These are phyloP conservation scores for Magnusiomyces ingens DNA, from an alignment of 1,139 yeast genomes.

Conservation along the genomic window DNA sequence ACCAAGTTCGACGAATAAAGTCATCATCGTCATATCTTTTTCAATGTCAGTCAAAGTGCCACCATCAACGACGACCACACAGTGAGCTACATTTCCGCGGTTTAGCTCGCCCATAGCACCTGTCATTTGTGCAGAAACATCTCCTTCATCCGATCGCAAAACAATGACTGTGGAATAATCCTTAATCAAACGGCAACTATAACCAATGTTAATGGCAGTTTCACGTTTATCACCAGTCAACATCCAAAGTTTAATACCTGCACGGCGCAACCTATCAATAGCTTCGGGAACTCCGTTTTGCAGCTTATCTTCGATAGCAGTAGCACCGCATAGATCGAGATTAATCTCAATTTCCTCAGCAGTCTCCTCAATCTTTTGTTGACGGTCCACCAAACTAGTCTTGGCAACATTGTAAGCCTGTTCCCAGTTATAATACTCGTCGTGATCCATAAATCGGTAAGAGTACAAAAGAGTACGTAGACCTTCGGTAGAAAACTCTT, in stretches of 20 bases:
- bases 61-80: conserved; percentile 92
- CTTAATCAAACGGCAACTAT: conserved; percentile 85
- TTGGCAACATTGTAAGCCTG: conserved; percentile 65
- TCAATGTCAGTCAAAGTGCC: conserved; percentile 69
- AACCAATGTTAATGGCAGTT: conserved; percentile 95
- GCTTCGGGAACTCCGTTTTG: conserved; percentile 96
- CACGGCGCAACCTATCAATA: conserved; percentile 83
- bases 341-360: conserved; percentile 67
- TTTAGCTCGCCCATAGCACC: conserved; percentile 55
- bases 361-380: conserved; percentile 56
- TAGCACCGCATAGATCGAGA: conserved; percentile 75
- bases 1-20: conserved; percentile 76
- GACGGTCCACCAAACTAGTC: conserved; percentile 63
- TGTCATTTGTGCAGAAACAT: conserved; percentile 45
- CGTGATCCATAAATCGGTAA: conserved; percentile 58
- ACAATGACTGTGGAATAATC: conserved; percentile 89
- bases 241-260: conserved; percentile 97
- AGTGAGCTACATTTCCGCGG: conserved; percentile 76
- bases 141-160: conserved; percentile 49
- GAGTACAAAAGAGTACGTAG: conserved; percentile 82
- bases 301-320: conserved; percentile 94
- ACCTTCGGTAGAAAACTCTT: conserved; percentile 92
- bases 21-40: conserved; percentile 59
- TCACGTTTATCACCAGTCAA: conserved; percentile 96
- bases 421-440: conserved; percentile 63